These are phyloP conservation scores for Rugosomyces carneus DNA, from an alignment of 1,284 basidiomycete species.

Conservation along the genomic window DNA sequence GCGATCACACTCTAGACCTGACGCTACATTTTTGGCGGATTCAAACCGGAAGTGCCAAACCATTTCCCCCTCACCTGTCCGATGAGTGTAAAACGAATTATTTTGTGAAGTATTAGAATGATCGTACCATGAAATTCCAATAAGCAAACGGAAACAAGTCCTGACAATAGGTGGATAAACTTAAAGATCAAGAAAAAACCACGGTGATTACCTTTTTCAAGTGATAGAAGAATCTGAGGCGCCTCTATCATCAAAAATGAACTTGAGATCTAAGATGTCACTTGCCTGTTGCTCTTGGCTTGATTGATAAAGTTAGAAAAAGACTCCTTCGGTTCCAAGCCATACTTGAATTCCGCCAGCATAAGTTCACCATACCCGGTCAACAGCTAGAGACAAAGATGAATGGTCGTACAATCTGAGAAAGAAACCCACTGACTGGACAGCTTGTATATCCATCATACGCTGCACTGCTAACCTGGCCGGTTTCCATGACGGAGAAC, in stretches of 20 bases:
- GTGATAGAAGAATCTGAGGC: constrained; percentile 73
- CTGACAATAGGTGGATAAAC: constrained; percentile 26
- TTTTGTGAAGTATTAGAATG: no score
- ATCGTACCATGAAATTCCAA: constrained; percentile 73
- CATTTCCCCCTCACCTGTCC: constrained; percentile 57
- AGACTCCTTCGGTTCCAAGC: constrained; percentile 79
- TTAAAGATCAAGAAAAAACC: neutral
- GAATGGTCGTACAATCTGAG: constrained; percentile 16
- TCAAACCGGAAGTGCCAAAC: constrained; percentile 55
- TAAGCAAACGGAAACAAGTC: constrained; percentile 88
- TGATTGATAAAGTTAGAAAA: constrained; percentile 73
- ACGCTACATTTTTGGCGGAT: constrained; percentile 41
- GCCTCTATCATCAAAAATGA: constrained; percentile 1
- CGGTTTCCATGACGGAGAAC: constrained; percentile 66
- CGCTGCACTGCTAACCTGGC: constrained; percentile 56
- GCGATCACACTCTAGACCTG: no score
- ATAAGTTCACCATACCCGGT: constrained; percentile 85
- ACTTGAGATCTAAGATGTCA: constrained; percentile 5
- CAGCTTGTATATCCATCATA: constrained; percentile 88
- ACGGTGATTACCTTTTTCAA: constrained; percentile 69
- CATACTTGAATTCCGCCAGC: constrained; percentile 90
- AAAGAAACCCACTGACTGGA: constrained; percentile 45
- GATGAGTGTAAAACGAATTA: constrained; percentile 9
- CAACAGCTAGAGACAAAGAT: constrained; percentile 45
- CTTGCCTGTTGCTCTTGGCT: constrained; percentile 54